Evolutionary conservation across 306 rosid species (phyloP), one percentile per base, ranked within the genome.

Genomic region (Lagenaria siceraria): DNA sequence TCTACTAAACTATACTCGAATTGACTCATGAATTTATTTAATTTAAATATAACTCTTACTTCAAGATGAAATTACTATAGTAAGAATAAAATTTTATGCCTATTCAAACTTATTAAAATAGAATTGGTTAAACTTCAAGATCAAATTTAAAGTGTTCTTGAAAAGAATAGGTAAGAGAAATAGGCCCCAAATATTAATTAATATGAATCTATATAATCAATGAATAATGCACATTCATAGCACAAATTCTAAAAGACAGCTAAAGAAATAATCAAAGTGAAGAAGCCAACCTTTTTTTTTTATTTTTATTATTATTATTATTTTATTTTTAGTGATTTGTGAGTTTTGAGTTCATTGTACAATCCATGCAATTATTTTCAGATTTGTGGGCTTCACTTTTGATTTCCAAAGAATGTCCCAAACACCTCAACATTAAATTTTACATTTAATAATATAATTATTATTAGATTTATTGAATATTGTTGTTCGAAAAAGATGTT

Each of bases 341-440:
- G 72, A 33, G 48, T 66, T 8, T 66, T 66, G 52, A 66, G 53
- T 66, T 66, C 74, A 66, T 66, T 66, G 74, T 38, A 66, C 74
- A n/a, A 66, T 4, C 14, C 53, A 15, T 36, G 14, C 73, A 64
- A 64, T 64, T 46, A 64, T 10, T 36, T 64, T 64, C 40, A 61
- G 72, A 64, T 36, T 36, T 29, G 48, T 63, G 48, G 71, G 71
- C 71, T 63, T 63, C 43, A 29, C 7, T 19, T 63, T 63, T 31
- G 46, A 63, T 65, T 36, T 65, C 9, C 24, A 36, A 38, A 38
- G 74, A 66, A 66, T 66, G 73, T 66, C 73, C 73, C 74, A 66
- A 66, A 66, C 31, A 40, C 29, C 18, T n/a, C 74, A 17, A n/a
- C 15, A 66, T 38, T 66, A 1, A 35, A 36, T 4, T 35, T 18